Evolutionary conservation across 1,284 basidiomycete genomes (phyloP).

Genomic region (Ceratobasidium sp.): DNA sequence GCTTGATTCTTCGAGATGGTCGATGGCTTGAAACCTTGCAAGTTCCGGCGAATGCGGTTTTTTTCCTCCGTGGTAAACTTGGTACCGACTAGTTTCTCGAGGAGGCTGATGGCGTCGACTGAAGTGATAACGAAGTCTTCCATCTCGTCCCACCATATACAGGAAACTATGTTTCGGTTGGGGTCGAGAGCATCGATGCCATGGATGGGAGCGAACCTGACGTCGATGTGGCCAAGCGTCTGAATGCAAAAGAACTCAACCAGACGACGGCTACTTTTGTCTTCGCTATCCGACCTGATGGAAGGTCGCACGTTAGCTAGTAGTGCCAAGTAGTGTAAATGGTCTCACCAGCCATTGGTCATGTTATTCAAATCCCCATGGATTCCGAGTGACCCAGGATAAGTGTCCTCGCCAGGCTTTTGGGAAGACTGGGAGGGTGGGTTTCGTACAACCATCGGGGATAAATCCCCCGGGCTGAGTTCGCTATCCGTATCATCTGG

Average conservation of each 20-base stretch:
- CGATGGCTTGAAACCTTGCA: conserved; percentile 90
- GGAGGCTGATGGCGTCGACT: conserved; percentile 92
- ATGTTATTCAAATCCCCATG: conserved; percentile 17
- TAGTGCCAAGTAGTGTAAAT: background rate
- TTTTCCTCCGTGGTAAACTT: conserved; percentile 95
- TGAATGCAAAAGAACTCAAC: conserved; percentile 74
- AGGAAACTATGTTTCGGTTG: conserved; percentile 78
- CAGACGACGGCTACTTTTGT: conserved; percentile 70
- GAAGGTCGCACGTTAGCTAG: background rate
- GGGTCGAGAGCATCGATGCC: conserved; percentile 66
- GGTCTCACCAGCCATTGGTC: conserved; percentile 17
- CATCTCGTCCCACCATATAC: conserved; percentile 86
- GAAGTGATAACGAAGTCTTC: conserved; percentile 90
- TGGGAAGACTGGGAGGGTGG: background rate
- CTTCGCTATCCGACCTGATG: conserved; percentile 66
- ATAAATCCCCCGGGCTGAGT: background rate
- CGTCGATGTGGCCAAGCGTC: conserved; percentile 68
- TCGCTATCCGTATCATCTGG: background rate
- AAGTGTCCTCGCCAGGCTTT: conserved; percentile 5
- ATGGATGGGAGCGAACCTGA: conserved; percentile 70
- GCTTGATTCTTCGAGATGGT: conserved; percentile 90
- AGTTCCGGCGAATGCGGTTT: conserved; percentile 92
- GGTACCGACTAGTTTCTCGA: conserved; percentile 86
- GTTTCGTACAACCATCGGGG: background rate
- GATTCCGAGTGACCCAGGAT: conserved; percentile 5